phyloP scores from a whole-genome alignment of 495 filamentous ascomycete genomes.

The Mytilinidion resinicola region DNA sequence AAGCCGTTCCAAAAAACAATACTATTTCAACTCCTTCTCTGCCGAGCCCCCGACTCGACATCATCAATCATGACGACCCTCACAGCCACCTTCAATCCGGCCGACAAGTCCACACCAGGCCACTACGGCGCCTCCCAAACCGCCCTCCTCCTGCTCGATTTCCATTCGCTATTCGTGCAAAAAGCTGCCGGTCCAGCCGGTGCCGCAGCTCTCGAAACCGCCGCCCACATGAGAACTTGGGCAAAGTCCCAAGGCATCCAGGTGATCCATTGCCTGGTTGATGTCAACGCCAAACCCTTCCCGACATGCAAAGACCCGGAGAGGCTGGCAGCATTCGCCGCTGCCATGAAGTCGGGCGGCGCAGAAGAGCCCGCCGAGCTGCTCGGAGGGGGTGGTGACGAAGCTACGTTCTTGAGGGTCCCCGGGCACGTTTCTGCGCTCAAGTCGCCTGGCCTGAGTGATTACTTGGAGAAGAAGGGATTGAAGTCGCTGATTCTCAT shows the following conservation, averaged over 20 bases:
- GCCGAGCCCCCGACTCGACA: no score
- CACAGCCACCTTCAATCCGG: constrained; percentile 7
- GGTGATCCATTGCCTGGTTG: constrained; percentile 33
- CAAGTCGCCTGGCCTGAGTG: constrained; percentile 29
- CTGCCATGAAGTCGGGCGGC: constrained; percentile 10
- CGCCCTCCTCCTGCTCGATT: constrained; percentile 35
- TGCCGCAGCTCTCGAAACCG: constrained; percentile 20
- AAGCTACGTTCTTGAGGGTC: constrained; percentile 27
- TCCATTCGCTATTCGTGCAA: constrained; percentile 29
- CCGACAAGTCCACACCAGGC: constrained; percentile 24
- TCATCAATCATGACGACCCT: constrained; percentile 12
- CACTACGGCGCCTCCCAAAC: constrained; percentile 32
- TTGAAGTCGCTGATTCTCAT: constrained; percentile 30
- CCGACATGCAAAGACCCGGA: constrained; percentile 28
- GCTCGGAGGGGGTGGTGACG: constrained; percentile 6
- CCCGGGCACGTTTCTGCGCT: constrained; percentile 32
- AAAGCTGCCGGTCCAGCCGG: constrained; percentile 10
- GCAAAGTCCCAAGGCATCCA: constrained; percentile 30
- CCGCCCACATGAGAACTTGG: constrained; percentile 28
- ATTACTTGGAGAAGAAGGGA: constrained; percentile 26
- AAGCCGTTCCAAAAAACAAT: no score
- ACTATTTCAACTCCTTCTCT: no score
- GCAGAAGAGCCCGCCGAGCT: constrained; percentile 27
- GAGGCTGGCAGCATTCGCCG: constrained; percentile 5
- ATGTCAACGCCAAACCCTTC: constrained; percentile 22